Conservation (phyloP, 495 filamentous ascomycete genomes). For the Hypoxylon lienhwacheense region DNA sequence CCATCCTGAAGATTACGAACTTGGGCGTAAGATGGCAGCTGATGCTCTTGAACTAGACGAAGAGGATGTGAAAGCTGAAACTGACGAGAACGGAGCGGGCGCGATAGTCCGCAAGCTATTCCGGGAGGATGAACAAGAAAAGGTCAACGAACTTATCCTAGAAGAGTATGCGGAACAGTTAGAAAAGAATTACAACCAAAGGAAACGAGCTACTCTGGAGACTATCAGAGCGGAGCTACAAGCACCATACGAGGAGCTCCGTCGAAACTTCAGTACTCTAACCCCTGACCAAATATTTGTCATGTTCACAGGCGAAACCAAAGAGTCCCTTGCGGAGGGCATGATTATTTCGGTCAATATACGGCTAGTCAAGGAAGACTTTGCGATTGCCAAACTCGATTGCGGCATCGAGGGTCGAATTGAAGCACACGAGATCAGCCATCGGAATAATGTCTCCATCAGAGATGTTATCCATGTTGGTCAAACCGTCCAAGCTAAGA, state of each 20-base stretch:
- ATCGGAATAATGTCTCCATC: constrained; percentile 54
- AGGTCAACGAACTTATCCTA: constrained; percentile 92
- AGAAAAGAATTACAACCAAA: constrained; percentile 86
- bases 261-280: constrained; percentile 74
- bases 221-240: constrained; percentile 93
- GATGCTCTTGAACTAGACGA: constrained; percentile 96
- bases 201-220: constrained; percentile 94
- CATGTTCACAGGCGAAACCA: constrained; percentile 93
- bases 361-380: constrained; percentile 84
- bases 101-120: constrained; percentile 92
- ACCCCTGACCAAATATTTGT: constrained; percentile 85
- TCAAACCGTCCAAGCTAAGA: constrained; percentile 85
- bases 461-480: constrained; percentile 65
- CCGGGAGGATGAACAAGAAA: constrained; percentile 86
- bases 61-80: constrained; percentile 94
- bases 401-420: constrained; percentile 91
- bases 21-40: constrained; percentile 96
- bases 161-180: constrained; percentile 97
- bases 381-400: constrained; percentile 88
- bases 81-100: constrained; percentile 80
- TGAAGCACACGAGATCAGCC: constrained; percentile 68
- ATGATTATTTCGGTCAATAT: constrained; percentile 93
- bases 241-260: constrained; percentile 90
- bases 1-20: constrained; percentile 96
- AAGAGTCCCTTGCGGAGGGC: constrained; percentile 75